Evolutionary conservation across 495 filamentous ascomycete species (phyloP).

Genomic region (Tuber indicum): DNA sequence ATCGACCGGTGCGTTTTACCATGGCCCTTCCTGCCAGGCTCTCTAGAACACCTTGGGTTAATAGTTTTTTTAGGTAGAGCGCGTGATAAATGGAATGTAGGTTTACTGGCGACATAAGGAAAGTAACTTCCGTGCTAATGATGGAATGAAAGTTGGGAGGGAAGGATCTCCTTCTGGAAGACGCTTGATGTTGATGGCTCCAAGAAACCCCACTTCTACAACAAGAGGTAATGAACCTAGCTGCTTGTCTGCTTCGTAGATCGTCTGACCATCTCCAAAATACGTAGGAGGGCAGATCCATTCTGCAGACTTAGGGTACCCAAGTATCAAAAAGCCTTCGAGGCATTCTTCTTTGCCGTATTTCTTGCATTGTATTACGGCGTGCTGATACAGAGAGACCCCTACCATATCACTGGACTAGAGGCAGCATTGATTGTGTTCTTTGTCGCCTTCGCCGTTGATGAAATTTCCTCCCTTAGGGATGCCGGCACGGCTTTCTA

Average conservation of each 20-base stretch:
- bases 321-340: slow-evolving; percentile 84
- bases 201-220: slow-evolving; percentile 79
- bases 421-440: slow-evolving; percentile 56
- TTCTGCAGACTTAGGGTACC: slow-evolving; percentile 81
- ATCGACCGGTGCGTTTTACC: slow-evolving; percentile 55
- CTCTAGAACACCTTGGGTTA: not conserved
- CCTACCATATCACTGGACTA: slow-evolving; percentile 48
- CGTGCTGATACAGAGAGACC: slow-evolving; percentile 61
- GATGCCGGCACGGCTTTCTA: slow-evolving; percentile 82
- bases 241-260: not conserved
- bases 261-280: not conserved
- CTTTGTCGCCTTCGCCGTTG: slow-evolving; percentile 82
- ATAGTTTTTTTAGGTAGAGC: slow-evolving; percentile 49
- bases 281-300: slow-evolving; percentile 60
- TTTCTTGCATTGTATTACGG: slow-evolving; percentile 78
- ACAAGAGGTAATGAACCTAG: slow-evolving; percentile 49
- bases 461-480: slow-evolving; percentile 73
- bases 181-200: slow-evolving; percentile 63
- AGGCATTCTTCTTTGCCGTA: slow-evolving; percentile 77
- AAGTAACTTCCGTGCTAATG: slow-evolving; percentile 10
- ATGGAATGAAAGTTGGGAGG: slow-evolving; percentile 56
- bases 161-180: slow-evolving; percentile 90
- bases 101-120: not conserved
- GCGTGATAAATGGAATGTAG: slow-evolving; percentile 71
- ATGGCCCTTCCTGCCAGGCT: not conserved